These are phyloP conservation scores for Penicillium polonicum DNA, from an alignment of 2,329 filamentous ascomycete species.

Conservation along the genomic window DNA sequence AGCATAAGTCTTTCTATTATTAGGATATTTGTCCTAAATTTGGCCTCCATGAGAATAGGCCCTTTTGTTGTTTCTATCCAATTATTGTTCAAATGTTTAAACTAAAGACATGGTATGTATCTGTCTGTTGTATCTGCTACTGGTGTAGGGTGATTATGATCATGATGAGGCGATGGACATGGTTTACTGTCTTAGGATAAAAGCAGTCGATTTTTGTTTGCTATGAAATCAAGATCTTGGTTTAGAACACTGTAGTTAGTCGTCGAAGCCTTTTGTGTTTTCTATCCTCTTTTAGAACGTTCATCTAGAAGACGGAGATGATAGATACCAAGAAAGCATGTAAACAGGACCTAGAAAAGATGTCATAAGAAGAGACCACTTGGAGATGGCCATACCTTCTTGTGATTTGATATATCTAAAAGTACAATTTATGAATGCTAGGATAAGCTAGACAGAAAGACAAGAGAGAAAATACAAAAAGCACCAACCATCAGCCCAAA, in stretches of 20 bases:
- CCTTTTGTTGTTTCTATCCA: slow-evolving; percentile 6
- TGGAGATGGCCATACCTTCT: slow-evolving; percentile 7
- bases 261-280: not conserved
- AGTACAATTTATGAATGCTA: slow-evolving; percentile 30
- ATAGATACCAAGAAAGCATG: not conserved
- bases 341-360: not conserved
- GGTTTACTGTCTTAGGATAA: not conserved
- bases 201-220: not conserved
- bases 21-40: slow-evolving; percentile 7
- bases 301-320: no score
- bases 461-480: slow-evolving; percentile 17
- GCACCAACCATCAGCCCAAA: slow-evolving; percentile 15
- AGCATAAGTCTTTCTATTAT: slow-evolving; percentile 10
- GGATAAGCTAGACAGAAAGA: slow-evolving; percentile 13
- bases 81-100: not conserved
- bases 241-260: not conserved
- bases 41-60: slow-evolving; percentile 18
- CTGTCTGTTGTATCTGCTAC: not conserved
- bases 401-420: slow-evolving; percentile 24
- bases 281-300: not conserved
- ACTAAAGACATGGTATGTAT: not conserved
- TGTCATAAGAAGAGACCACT: not conserved
- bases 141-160: not conserved
- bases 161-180: not conserved
- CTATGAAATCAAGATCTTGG: not conserved